Conservation (phyloP, 768 basidiomycete genomes). For the Pisolithus tinctorius region DNA sequence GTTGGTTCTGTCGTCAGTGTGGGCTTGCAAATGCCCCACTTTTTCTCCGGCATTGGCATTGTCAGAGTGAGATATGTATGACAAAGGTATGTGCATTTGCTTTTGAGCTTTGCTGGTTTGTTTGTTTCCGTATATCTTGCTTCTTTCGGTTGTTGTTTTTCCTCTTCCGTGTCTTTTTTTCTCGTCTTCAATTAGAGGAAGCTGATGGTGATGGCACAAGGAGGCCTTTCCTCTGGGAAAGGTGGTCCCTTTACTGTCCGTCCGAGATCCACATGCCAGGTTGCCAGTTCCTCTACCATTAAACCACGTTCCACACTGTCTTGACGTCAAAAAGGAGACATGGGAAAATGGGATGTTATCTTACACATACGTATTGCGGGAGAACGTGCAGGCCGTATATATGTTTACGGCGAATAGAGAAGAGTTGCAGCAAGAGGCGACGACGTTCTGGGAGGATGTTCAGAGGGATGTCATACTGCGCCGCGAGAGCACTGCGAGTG, state of each 20-base stretch:
- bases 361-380: constrained; percentile 16
- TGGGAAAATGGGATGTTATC: constrained; percentile 30
- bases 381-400: constrained; percentile 30
- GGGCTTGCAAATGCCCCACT: constrained; percentile 43
- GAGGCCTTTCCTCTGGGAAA: constrained; percentile 7
- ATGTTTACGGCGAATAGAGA: constrained; percentile 43
- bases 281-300: constrained; percentile 13
- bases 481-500: constrained; percentile 16
- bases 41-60: constrained; percentile 41
- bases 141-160: neutral
- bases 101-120: too few relatives aligned
- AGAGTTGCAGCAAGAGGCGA: constrained; percentile 34
- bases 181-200: neutral
- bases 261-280: constrained; percentile 17
- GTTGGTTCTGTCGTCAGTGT: constrained; percentile 44
- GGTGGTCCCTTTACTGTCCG: constrained; percentile 12
- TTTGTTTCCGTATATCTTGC: too few relatives aligned
- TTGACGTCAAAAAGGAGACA: constrained; percentile 5
- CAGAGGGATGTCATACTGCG: constrained; percentile 28
- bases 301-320: constrained; percentile 10
- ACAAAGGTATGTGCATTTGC: constrained; percentile 16
- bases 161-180: neutral
- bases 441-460: constrained; percentile 30
- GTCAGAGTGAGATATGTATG: constrained; percentile 34
- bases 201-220: constrained; percentile 6